phyloP scores from a whole-genome alignment of 1,284 basidiomycete species.

The Garcileccinum viscosum region DNA sequence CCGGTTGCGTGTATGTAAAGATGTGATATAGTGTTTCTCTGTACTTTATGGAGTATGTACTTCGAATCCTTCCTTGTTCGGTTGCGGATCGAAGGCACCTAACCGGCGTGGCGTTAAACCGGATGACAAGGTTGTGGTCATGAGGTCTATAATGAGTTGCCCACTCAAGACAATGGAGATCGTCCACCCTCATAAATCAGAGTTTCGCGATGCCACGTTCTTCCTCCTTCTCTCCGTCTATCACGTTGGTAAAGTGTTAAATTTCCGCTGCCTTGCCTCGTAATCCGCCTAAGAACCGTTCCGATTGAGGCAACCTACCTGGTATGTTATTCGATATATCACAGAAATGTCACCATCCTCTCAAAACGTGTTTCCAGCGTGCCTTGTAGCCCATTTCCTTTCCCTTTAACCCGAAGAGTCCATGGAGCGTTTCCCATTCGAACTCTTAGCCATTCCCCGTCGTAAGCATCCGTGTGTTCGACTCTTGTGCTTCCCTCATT shows the following conservation, averaged over 20 bases:
- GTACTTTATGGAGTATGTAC: background rate
- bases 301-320: slow-evolving; percentile 27
- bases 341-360: slow-evolving; percentile 17
- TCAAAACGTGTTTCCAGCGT: slow-evolving; percentile 39
- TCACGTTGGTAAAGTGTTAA: slow-evolving; percentile 17
- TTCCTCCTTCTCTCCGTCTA: slow-evolving; percentile 7
- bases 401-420: slow-evolving; percentile 36
- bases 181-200: slow-evolving; percentile 15
- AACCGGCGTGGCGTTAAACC: background rate
- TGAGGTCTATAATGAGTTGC: slow-evolving; percentile 9
- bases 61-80: slow-evolving; percentile 1
- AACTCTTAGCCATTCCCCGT: slow-evolving; percentile 28
- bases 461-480: slow-evolving; percentile 17
- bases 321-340: slow-evolving; percentile 32
- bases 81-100: background rate
- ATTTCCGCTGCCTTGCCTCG: slow-evolving; percentile 27
- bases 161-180: slow-evolving; percentile 12
- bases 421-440: slow-evolving; percentile 30
- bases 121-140: background rate
- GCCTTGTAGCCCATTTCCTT: slow-evolving; percentile 21
- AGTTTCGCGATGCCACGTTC: slow-evolving; percentile 12
- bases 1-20: slow-evolving; percentile 4
- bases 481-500: slow-evolving; percentile 11
- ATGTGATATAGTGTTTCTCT: background rate
- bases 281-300: slow-evolving; percentile 14